These are phyloP conservation scores for Fragilariopsis cylindrus DNA, from an alignment of 108 stramenopile genomes.

Conservation along the genomic window DNA sequence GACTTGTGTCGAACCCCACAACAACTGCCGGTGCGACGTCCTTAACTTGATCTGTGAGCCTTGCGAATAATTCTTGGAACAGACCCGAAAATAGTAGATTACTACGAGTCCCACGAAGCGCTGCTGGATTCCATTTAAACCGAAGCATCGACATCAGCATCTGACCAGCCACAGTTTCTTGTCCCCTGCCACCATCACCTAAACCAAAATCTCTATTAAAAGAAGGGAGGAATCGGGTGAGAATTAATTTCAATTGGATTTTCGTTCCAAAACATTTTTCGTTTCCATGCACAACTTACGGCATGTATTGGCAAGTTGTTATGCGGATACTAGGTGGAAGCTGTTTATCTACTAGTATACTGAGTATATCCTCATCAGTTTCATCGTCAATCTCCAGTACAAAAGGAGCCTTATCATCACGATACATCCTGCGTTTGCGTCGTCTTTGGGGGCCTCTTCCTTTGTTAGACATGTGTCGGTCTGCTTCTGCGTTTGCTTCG, in stretches of 20 bases:
- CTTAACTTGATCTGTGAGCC: constrained; percentile 63
- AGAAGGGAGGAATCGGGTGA: background rate
- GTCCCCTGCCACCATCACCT: constrained; percentile 58
- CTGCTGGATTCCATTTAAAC: constrained; percentile 79
- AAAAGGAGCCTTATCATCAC: constrained; percentile 83
- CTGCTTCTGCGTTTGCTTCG: constrained; percentile 35
- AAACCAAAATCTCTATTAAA: constrained; percentile 57
- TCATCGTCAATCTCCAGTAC: constrained; percentile 91
- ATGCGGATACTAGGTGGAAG: constrained; percentile 75
- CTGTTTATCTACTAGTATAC: constrained; percentile 73
- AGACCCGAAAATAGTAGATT: constrained; percentile 80
- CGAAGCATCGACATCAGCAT: constrained; percentile 89
- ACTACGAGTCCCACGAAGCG: constrained; percentile 69
- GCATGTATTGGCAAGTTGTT: constrained; percentile 71
- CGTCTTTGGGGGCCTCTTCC: constrained; percentile 50
- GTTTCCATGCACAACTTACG: constrained; percentile 20
- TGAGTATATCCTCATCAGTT: constrained; percentile 87
- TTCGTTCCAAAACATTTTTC: background rate
- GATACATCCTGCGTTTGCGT: constrained; percentile 70
- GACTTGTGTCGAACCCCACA: constrained; percentile 85
- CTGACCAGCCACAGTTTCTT: constrained; percentile 66
- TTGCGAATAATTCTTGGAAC: constrained; percentile 84
- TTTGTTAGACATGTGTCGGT: constrained; percentile 36
- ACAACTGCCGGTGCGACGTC: constrained; percentile 67
- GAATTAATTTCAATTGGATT: background rate